Conservation (phyloP, 106 monocot genomes). For the Cymbidium sinense region DNA sequence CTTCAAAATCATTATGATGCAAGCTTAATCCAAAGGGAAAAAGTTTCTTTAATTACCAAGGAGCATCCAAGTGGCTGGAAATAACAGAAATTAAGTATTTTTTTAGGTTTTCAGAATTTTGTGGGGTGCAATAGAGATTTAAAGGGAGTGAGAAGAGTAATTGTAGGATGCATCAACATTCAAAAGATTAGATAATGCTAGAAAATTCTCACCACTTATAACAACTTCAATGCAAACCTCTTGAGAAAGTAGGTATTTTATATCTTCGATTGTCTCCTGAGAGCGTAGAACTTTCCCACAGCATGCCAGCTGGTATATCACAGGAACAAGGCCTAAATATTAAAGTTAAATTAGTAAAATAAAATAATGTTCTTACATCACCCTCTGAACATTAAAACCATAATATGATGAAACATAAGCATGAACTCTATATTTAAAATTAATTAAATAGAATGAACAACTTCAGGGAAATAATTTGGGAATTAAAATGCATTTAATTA, state of each 20-base stretch:
- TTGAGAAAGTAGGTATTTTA: slow-evolving; percentile 21
- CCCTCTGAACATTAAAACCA: neutral
- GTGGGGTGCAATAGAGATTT: neutral
- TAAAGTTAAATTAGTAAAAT: neutral
- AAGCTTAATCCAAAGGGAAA: neutral
- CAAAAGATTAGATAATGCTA: neutral
- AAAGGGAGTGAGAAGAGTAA: neutral
- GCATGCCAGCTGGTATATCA: slow-evolving; percentile 38
- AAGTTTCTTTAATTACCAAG: no score
- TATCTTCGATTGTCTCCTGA: slow-evolving; percentile 28
- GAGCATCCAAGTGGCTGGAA: no score
- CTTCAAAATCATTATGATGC: neutral
- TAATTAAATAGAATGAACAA: no score
- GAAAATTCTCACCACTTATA: slow-evolving; percentile 48
- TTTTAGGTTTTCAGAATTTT: neutral
- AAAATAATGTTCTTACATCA: neutral
- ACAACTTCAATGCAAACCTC: slow-evolving; percentile 37
- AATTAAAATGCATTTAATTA: no score
- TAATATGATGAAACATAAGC: neutral
- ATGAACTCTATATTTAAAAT: neutral
- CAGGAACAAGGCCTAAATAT: slow-evolving; percentile 67
- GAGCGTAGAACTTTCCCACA: slow-evolving; percentile 39
- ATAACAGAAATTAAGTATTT: neutral
- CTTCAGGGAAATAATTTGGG: neutral
- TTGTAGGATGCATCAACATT: neutral